These are phyloP conservation scores for Blastocystis sp. DNA, from an alignment of 352 stramenopile genomes.

Conservation along the genomic window DNA sequence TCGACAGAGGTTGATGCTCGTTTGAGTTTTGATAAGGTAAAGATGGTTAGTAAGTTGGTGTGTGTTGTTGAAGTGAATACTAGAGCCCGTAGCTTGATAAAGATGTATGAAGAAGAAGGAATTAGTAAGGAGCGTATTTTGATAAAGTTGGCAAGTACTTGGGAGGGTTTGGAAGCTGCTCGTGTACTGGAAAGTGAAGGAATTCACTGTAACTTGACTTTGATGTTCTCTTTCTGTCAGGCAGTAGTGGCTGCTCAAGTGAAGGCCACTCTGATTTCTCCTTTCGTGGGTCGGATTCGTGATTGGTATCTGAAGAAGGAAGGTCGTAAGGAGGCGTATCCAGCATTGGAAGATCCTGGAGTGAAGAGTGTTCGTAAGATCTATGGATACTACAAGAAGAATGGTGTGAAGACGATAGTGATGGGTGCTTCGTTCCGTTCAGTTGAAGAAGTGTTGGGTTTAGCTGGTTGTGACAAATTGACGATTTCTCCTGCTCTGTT, in stretches of 20 bases:
- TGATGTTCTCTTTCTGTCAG: conserved; percentile 95
- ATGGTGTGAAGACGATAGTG: conserved; percentile 88
- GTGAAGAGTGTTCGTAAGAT: conserved; percentile 92
- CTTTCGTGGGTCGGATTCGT: conserved; percentile 90
- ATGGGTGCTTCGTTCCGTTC: conserved; percentile 92
- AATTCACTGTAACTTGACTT: conserved; percentile 96
- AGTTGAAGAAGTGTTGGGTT: conserved; percentile 90
- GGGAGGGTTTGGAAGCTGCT: conserved; percentile 91
- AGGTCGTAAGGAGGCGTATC: conserved; percentile 82
- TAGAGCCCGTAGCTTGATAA: conserved; percentile 84
- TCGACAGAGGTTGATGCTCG: conserved; percentile 97
- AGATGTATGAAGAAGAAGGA: conserved; percentile 90
- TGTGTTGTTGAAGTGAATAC: not conserved
- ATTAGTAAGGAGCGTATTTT: conserved; percentile 91
- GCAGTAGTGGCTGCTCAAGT: conserved; percentile 89
- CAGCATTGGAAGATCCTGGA: conserved; percentile 89
- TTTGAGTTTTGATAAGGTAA: conserved; percentile 80
- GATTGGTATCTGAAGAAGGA: conserved; percentile 91
- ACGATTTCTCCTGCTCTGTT: conserved; percentile 92
- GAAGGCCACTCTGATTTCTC: conserved; percentile 90
- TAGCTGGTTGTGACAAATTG: conserved; percentile 93
- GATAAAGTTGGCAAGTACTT: conserved; percentile 91
- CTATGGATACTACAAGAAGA: conserved; percentile 99
- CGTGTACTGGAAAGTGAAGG: conserved; percentile 90
- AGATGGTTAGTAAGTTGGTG: conserved; percentile 58